Conservation (phyloP, 164 flowering plant species). For the Vitis amurensis region DNA sequence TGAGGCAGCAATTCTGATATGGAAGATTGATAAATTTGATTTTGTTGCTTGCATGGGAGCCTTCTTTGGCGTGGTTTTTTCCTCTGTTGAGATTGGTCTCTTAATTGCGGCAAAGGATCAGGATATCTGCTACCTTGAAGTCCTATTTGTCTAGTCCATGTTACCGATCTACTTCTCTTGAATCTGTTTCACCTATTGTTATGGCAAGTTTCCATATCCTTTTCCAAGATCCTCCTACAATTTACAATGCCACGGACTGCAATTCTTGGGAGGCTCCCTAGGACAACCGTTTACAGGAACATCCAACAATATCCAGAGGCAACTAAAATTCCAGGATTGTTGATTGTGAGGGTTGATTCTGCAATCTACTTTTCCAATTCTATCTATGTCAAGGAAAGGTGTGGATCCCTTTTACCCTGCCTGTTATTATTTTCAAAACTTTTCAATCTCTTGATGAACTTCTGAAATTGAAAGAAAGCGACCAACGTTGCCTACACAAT, state of each 20-base stretch:
- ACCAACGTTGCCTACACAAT: too few species aligned
- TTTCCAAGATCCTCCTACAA: constrained; percentile 78
- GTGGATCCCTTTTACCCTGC: constrained; percentile 4
- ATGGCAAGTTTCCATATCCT: constrained; percentile 66
- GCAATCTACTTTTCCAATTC: constrained; percentile 89
- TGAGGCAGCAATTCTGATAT: constrained; percentile 64
- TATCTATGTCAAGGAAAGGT: constrained; percentile 83
- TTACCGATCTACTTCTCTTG: background rate
- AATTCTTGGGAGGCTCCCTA: constrained; percentile 64
- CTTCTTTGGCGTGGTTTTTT: constrained; percentile 80
- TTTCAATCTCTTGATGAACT: too few species aligned
- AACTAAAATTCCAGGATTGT: constrained; percentile 52
- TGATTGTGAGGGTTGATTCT: constrained; percentile 77
- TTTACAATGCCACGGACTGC: constrained; percentile 81
- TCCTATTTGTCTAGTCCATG: background rate
- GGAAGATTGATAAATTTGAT: constrained; percentile 89
- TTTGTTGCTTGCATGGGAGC: constrained; percentile 95
- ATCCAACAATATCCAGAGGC: constrained; percentile 79
- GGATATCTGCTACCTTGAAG: background rate
- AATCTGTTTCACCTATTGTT: background rate
- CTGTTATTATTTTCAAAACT: background rate
- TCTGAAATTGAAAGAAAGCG: too few species aligned
- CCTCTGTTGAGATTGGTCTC: constrained; percentile 85
- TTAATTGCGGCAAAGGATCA: constrained; percentile 64
- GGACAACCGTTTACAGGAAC: constrained; percentile 67